Evolutionary conservation across 164 flowering plant species (phyloP).

Genomic region (Dillenia suffruticosa): DNA sequence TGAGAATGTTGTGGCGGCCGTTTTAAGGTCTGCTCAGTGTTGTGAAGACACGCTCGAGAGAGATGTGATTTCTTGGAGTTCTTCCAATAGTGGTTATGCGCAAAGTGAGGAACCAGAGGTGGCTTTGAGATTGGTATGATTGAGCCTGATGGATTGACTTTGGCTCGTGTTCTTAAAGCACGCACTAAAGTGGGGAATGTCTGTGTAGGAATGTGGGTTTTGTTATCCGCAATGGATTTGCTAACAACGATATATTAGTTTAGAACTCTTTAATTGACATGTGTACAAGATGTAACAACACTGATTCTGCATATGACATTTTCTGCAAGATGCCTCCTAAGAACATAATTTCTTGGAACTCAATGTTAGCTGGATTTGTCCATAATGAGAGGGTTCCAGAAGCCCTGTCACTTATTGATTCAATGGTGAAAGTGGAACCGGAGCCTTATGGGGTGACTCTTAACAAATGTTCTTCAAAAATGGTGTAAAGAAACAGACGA

Average conservation of each 20-base stretch:
- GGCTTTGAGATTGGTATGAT: slow-evolving; percentile 29
- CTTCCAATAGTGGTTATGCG: slow-evolving; percentile 57
- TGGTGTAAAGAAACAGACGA: too few species aligned
- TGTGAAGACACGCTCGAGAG: slow-evolving; percentile 75
- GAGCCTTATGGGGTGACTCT: slow-evolving; percentile 62
- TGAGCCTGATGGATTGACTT: slow-evolving; percentile 49
- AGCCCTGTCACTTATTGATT: slow-evolving; percentile 37
- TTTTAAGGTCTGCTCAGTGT: slow-evolving; percentile 27
- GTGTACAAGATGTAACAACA: slow-evolving; percentile 54
- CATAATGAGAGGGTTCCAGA: slow-evolving; percentile 36
- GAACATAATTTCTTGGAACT: slow-evolving; percentile 84
- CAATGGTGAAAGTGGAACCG: slow-evolving; percentile 49
- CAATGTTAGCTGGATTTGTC: slow-evolving; percentile 61
- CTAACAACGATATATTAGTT: slow-evolving; percentile 46
- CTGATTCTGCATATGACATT: slow-evolving; percentile 39
- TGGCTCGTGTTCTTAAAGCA: slow-evolving; percentile 58
- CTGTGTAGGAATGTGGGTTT: slow-evolving; percentile 28
- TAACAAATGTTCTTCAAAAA: slow-evolving; percentile 60
- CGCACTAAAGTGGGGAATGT: slow-evolving; percentile 35
- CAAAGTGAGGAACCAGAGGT: slow-evolving; percentile 27
- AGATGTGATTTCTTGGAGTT: slow-evolving; percentile 80
- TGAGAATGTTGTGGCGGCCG: slow-evolving; percentile 24
- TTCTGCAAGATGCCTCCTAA: slow-evolving; percentile 45
- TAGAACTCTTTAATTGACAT: slow-evolving; percentile 69
- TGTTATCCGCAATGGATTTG: slow-evolving; percentile 44